These are phyloP conservation scores for Ophiognomonia clavigignenti-juglandacearum DNA, from an alignment of 2,329 filamentous ascomycete genomes.

Conservation along the genomic window DNA sequence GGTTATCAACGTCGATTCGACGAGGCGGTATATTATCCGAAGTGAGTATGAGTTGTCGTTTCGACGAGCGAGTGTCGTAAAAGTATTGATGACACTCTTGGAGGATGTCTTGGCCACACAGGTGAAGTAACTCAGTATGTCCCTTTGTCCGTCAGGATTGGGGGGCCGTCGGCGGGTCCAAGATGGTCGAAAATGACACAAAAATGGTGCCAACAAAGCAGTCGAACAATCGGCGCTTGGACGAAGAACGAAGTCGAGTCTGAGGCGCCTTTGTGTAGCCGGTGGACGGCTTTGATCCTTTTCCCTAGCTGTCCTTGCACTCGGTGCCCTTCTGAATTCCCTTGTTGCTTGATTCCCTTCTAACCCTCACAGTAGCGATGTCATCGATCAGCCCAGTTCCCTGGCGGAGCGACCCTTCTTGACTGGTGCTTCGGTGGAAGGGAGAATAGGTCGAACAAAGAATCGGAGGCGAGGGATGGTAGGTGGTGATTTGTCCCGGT, in stretches of 20 bases:
- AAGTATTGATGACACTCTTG: too few relatives aligned
- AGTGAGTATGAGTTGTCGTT: too few relatives aligned
- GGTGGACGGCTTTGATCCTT: not conserved
- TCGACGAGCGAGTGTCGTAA: too few relatives aligned
- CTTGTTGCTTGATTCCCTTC: conserved; percentile 6
- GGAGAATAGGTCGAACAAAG: too few relatives aligned
- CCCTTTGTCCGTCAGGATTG: too few relatives aligned
- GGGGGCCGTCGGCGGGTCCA: not conserved
- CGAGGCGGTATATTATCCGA: not conserved
- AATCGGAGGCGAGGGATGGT: conserved; percentile 7
- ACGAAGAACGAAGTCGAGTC: conserved; percentile 1
- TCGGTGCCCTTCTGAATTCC: not conserved
- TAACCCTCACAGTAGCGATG: conserved; percentile 11
- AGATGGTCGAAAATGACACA: conserved; percentile 1
- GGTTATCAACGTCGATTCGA: conserved; percentile 1
- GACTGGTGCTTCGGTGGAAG: conserved; percentile 1
- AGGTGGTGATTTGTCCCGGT: not conserved
- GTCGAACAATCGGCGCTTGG: conserved; percentile 1
- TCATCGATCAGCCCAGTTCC: conserved; percentile 12
- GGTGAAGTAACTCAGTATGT: too few relatives aligned
- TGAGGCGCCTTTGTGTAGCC: conserved; percentile 1
- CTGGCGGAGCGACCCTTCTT: conserved; percentile 4
- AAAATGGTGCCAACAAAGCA: conserved; percentile 8
- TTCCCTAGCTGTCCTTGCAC: not conserved
- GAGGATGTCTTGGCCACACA: too few relatives aligned